phyloP scores from a whole-genome alignment of 805 yeast species.

The Isabelozyma rhagii region DNA sequence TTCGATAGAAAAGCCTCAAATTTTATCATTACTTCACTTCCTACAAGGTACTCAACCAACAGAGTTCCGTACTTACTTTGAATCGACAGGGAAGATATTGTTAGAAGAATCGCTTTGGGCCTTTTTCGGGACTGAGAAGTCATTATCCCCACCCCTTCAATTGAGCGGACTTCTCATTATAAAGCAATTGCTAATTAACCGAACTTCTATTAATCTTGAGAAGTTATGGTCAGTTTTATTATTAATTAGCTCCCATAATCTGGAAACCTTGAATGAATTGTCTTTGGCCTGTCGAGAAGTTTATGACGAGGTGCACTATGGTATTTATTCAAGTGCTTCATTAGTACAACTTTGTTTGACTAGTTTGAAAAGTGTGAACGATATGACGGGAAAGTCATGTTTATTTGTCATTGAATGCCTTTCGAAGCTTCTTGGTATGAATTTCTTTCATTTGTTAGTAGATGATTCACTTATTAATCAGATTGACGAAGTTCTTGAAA shows the following conservation, averaged over 20 bases:
- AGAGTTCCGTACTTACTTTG: constrained; percentile 13
- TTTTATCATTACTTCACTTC: constrained; percentile 11
- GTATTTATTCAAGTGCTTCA: constrained; percentile 11
- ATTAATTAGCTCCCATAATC: constrained; percentile 10
- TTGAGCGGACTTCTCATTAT: constrained; percentile 32
- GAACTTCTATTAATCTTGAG: constrained; percentile 13
- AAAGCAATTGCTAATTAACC: constrained; percentile 33
- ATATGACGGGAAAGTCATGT: neutral
- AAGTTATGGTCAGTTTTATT: constrained; percentile 24
- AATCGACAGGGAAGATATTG: constrained; percentile 11
- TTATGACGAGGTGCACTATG: constrained; percentile 27
- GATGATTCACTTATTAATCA: constrained; percentile 12
- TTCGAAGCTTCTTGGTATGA: constrained; percentile 18
- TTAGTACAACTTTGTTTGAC: neutral
- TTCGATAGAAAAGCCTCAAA: constrained; percentile 3
- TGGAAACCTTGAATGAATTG: constrained; percentile 14
- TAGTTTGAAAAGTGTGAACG: neutral
- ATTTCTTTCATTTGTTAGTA: constrained; percentile 14
- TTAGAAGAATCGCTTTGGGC: constrained; percentile 15
- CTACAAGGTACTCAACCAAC: constrained; percentile 11
- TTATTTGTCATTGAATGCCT: constrained; percentile 24
- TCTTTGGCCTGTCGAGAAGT: constrained; percentile 25
- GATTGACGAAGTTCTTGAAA: constrained; percentile 28
- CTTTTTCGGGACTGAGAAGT: neutral
- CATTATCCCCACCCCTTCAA: constrained; percentile 7